Evolutionary conservation across 805 yeast genomes (phyloP), one percentile per base, ranked within the genome.

Genomic region (Schwanniomyces occidentalis): DNA sequence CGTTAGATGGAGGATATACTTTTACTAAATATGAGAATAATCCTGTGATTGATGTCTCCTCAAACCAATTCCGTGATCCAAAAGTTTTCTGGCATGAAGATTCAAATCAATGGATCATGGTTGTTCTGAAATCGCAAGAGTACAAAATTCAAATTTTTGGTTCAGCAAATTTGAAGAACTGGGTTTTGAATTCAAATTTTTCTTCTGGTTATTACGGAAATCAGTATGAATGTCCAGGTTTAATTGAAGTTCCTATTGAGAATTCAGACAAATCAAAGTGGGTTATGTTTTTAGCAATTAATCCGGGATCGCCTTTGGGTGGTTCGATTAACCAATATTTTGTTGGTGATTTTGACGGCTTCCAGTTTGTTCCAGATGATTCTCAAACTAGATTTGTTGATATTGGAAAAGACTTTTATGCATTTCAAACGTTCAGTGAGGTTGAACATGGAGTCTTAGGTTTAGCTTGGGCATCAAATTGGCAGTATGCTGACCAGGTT

Each of bases 151-250:
- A 45, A 24, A 47, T 59, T 18, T 58, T 46, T 36, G 46, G 55
- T 15, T 58, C 63, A 3, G 27, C 31, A 9, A 42, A 58, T 40
- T 40, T 58, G 45, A 45, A 37, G 15, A 37, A 42, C 5, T 60
- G 65, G 65, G 42, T 36, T 8, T 40, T 47, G 20, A 55, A 46
- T 23, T 56, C 63, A 14, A 41, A 46, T 15, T 56, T 58, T 41
- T 33, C 52, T 6, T 33, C 44, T 18, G 65, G 65, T 4, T 46
- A 43, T 34, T 38, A 53, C 6, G 71, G 71, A 2, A 57, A 43
- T 42, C 71, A 66, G 39, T 67, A 65, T 42, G 73, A 67, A 44
- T 66, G 71, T 38, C 72, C 72, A 1, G 65, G 65, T 22, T 39
- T 67, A 31, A 52, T 55, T 12, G 52, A 56, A 27, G 45, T 63